Conservation (phyloP, 345 rosid species). For the Euphorbia pulcherrima region DNA sequence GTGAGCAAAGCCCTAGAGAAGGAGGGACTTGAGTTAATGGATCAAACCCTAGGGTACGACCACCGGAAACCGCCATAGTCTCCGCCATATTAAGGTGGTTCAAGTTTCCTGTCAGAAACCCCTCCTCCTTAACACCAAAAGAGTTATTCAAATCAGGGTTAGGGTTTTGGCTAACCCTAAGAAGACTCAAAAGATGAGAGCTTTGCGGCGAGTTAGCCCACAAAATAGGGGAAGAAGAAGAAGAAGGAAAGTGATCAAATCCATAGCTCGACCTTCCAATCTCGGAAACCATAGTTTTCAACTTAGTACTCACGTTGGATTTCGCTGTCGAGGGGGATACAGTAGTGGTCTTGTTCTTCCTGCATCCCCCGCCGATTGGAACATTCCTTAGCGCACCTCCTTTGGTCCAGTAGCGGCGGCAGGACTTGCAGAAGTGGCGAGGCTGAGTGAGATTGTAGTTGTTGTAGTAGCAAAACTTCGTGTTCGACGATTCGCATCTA, state of each 20-base stretch:
- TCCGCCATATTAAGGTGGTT: conserved; percentile 31
- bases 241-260: conserved; percentile 36
- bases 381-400: conserved; percentile 71
- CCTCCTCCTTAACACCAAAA: conserved; percentile 41
- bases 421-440: conserved; percentile 84
- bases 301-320: conserved; percentile 21
- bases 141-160: conserved; percentile 35
- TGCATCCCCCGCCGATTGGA: conserved; percentile 75
- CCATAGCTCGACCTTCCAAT: conserved; percentile 51
- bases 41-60: conserved; percentile 39
- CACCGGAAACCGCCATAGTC: conserved; percentile 25
- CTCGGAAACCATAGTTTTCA: conserved; percentile 44
- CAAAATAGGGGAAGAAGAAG: conserved; percentile 36
- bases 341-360: conserved; percentile 51
- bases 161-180: conserved; percentile 48
- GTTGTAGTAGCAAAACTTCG: conserved; percentile 80
- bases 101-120: conserved; percentile 28
- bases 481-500: conserved; percentile 65
- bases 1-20: conserved; percentile 35
- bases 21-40: conserved; percentile 37
- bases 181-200: conserved; percentile 50
- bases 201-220: conserved; percentile 53
- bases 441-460: conserved; percentile 83
- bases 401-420: conserved; percentile 82
- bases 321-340: conserved; percentile 35